These are phyloP conservation scores for Hypoxylon rubiginosum DNA, from an alignment of 2,329 filamentous ascomycete genomes.

Conservation along the genomic window DNA sequence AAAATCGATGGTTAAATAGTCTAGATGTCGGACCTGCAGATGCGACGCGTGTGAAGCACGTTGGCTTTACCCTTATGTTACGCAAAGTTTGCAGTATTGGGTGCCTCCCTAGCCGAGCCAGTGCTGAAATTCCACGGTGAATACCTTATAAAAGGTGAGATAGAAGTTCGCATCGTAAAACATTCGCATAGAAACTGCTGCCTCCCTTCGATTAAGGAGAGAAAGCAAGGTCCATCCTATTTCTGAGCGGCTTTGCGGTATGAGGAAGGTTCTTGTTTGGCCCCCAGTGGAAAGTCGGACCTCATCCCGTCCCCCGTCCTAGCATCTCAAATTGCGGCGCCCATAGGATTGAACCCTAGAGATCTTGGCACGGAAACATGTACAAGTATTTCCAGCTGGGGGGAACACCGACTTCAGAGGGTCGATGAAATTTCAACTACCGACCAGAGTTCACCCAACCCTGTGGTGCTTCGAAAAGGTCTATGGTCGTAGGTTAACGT, in stretches of 20 bases:
- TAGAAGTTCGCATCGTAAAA: constrained; percentile 2
- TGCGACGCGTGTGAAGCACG: constrained; percentile 28
- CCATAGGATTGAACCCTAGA: constrained; percentile 37
- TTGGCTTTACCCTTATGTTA: constrained; percentile 8
- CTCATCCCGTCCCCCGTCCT: constrained; percentile 42
- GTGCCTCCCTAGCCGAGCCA: constrained; percentile 16
- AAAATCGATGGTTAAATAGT: constrained; percentile 24
- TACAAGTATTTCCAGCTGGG: constrained; percentile 34
- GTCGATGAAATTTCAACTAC: constrained; percentile 32
- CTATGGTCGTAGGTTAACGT: constrained; percentile 19
- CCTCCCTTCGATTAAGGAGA: constrained; percentile 13
- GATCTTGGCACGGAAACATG: constrained; percentile 43
- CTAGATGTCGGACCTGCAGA: constrained; percentile 22
- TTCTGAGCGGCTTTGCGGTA: constrained; percentile 11
- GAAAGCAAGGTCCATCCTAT: constrained; percentile 4
- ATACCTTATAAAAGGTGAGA: background rate
- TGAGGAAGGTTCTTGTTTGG: constrained; percentile 12
- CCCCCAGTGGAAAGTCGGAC: constrained; percentile 43
- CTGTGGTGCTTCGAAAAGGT: constrained; percentile 12
- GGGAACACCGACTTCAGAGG: constrained; percentile 23
- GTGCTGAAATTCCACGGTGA: constrained; percentile 7
- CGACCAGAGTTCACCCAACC: constrained; percentile 27
- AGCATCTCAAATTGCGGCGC: constrained; percentile 38
- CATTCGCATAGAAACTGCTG: constrained; percentile 14
- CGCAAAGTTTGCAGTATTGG: constrained; percentile 14